phyloP scores from a whole-genome alignment of 1,284 basidiomycete species.

The Microbotryum intermedium region DNA sequence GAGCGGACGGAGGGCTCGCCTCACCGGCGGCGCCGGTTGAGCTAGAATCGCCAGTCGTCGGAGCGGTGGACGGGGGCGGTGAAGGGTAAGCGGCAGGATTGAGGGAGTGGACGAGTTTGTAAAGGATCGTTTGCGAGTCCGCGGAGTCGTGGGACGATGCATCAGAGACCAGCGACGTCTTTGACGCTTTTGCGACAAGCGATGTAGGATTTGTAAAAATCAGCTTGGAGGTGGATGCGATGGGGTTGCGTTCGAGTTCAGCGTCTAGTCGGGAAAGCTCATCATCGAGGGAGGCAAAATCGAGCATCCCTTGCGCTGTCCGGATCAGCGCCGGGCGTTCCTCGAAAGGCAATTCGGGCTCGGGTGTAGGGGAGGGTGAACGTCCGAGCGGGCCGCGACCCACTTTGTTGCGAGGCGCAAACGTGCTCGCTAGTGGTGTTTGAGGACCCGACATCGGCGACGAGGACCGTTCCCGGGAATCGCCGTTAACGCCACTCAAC shows the following conservation, averaged over 20 bases:
- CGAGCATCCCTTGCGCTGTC: conserved; percentile 62
- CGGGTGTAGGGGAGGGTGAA: conserved; percentile 1
- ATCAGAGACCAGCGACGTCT: too few relatives aligned
- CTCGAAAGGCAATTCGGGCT: conserved; percentile 33
- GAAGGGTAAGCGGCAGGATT: conserved; percentile 10
- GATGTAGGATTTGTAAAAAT: too few relatives aligned
- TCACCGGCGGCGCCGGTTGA: background rate
- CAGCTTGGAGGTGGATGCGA: background rate
- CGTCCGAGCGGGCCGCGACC: conserved; percentile 5
- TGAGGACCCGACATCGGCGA: conserved; percentile 13
- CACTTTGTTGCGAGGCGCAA: conserved; percentile 5
- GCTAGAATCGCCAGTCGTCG: background rate
- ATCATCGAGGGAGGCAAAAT: conserved; percentile 23
- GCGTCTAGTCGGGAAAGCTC: conserved; percentile 21
- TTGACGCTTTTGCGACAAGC: too few relatives aligned
- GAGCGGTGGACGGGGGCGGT: background rate
- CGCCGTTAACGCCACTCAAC: conserved; percentile 19
- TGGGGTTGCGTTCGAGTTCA: conserved; percentile 9
- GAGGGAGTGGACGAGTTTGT: conserved; percentile 12
- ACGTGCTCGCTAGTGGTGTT: conserved; percentile 5
- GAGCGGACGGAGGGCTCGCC: background rate
- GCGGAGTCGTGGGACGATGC: too few relatives aligned
- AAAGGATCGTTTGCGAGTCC: background rate
- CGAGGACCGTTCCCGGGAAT: conserved; percentile 18
- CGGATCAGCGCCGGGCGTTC: conserved; percentile 58